Percentiles rank a stretch among this genome's conserved stretches.
phyloP scores from a whole-genome alignment of 352 stramenopile species.

The Phytopythium aichiense region DNA sequence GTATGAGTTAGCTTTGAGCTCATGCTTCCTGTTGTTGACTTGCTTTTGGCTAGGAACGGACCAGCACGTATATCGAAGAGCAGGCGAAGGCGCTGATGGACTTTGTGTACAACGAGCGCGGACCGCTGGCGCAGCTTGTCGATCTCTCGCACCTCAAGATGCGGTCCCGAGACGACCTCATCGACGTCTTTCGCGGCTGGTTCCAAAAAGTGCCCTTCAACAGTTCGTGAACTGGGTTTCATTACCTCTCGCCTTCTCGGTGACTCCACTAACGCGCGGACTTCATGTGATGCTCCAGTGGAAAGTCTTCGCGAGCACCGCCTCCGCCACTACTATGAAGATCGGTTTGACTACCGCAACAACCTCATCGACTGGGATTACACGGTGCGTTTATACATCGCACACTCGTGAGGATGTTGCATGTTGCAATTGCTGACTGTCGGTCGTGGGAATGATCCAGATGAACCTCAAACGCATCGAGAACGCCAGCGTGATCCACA shows the following conservation, averaged over 20 bases:
- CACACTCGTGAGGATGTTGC: neutral
- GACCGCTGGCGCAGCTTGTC: conserved; percentile 53
- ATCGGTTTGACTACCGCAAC: conserved; percentile 90
- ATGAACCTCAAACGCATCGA: conserved; percentile 83
- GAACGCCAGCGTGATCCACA: conserved; percentile 91
- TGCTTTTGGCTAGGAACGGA: conserved; percentile 49
- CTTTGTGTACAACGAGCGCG: conserved; percentile 68
- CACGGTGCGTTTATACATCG: conserved; percentile 34
- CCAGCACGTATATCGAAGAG: conserved; percentile 76
- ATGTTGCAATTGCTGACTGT: neutral
- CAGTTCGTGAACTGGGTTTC: conserved; percentile 21
- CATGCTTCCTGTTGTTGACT: neutral
- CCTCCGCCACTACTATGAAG: conserved; percentile 89
- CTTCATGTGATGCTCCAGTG: conserved; percentile 26
- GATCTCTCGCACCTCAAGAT: conserved; percentile 89
- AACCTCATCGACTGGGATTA: conserved; percentile 96
- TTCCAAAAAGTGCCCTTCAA: conserved; percentile 65
- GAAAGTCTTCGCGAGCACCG: conserved; percentile 79
- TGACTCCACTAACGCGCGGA: neutral
- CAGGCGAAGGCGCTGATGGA: conserved; percentile 65
- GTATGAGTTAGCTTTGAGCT: neutral
- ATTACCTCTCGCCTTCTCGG: neutral
- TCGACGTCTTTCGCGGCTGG: conserved; percentile 86
- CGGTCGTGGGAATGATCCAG: conserved; percentile 17
- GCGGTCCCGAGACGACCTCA: conserved; percentile 85